Evolutionary conservation across 2,329 filamentous ascomycete genomes (phyloP).

Genomic region (Paecilomyces variotii): DNA sequence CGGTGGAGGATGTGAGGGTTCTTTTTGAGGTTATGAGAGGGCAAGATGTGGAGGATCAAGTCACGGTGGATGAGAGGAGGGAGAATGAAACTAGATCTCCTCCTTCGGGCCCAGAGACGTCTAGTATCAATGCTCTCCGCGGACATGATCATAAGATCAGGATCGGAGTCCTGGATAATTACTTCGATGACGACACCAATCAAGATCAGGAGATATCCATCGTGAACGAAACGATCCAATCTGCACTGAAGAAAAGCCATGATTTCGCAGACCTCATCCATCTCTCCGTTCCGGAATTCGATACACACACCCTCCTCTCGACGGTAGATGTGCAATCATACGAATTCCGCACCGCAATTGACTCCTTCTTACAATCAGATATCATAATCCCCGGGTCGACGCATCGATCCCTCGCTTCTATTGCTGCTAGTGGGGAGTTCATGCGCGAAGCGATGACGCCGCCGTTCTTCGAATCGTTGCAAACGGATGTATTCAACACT

Average conservation of each 20-base stretch:
- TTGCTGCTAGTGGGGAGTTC: slow-evolving; percentile 47
- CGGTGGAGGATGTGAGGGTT: slow-evolving; percentile 19
- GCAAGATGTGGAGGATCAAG: slow-evolving; percentile 4
- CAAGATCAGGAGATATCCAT: slow-evolving; percentile 46
- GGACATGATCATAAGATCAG: slow-evolving; percentile 8
- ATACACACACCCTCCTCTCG: slow-evolving; percentile 25
- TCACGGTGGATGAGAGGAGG: slow-evolving; percentile 19
- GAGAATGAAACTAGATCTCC: not conserved
- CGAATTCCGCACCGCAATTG: slow-evolving; percentile 51
- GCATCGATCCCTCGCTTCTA: slow-evolving; percentile 35
- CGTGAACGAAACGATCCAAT: slow-evolving; percentile 48
- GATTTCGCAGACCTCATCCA: slow-evolving; percentile 34
- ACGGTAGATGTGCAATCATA: slow-evolving; percentile 52
- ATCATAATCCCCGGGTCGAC: slow-evolving; percentile 8
- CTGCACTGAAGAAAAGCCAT: slow-evolving; percentile 26
- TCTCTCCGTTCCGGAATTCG: slow-evolving; percentile 37
- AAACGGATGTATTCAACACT: slow-evolving; percentile 46
- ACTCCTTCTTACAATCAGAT: slow-evolving; percentile 45
- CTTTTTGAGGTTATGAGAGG: slow-evolving; percentile 21
- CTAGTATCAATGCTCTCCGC: too few relatives aligned
- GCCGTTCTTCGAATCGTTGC: slow-evolving; percentile 48
- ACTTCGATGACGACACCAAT: slow-evolving; percentile 46
- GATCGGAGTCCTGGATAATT: slow-evolving; percentile 47
- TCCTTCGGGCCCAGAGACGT: not conserved
- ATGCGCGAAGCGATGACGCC: slow-evolving; percentile 46